Conservation (phyloP, 1,284 basidiomycete genomes). For the Pulchroboletus neoregius region DNA sequence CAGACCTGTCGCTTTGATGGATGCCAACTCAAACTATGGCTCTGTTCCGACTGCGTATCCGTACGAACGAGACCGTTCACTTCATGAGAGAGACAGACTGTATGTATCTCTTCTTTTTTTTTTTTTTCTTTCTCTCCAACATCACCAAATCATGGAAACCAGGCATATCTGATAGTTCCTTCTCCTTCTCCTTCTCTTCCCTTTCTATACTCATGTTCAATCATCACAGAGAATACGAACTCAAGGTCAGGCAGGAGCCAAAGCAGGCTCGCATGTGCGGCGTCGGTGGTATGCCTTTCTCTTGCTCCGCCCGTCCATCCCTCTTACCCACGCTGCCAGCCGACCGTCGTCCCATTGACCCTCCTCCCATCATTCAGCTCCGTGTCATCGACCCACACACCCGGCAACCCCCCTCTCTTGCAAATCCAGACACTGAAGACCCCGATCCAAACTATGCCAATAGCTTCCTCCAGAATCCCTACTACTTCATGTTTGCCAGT, state of each 20-base stretch:
- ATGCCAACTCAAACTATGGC: constrained; percentile 23
- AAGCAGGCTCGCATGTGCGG: constrained; percentile 92
- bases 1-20: constrained; percentile 17
- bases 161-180: constrained; percentile 18
- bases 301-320: constrained; percentile 6
- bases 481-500: constrained; percentile 92
- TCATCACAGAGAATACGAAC: constrained; percentile 68
- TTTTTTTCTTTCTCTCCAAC: neutral
- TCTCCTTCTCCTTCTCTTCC: neutral
- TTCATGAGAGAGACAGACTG: constrained; percentile 31
- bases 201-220: constrained; percentile 8
- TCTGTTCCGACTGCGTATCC: constrained; percentile 26
- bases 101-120: constrained; percentile 15
- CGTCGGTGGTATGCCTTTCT: constrained; percentile 73
- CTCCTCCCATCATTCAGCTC: constrained; percentile 94
- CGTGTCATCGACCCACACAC: constrained; percentile 75
- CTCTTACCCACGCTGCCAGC: constrained; percentile 44
- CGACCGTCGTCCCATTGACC: constrained; percentile 91
- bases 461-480: constrained; percentile 80
- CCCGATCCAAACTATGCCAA: constrained; percentile 35
- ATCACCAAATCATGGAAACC: too few species aligned
- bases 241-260: constrained; percentile 83
- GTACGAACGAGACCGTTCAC: constrained; percentile 30
- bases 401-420: constrained; percentile 30
- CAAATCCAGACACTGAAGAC: constrained; percentile 34